Evolutionary conservation across 1,284 basidiomycete species (phyloP), one percentile per base, ranked within the genome.

Genomic region (Filobasidium uniguttulatum): DNA sequence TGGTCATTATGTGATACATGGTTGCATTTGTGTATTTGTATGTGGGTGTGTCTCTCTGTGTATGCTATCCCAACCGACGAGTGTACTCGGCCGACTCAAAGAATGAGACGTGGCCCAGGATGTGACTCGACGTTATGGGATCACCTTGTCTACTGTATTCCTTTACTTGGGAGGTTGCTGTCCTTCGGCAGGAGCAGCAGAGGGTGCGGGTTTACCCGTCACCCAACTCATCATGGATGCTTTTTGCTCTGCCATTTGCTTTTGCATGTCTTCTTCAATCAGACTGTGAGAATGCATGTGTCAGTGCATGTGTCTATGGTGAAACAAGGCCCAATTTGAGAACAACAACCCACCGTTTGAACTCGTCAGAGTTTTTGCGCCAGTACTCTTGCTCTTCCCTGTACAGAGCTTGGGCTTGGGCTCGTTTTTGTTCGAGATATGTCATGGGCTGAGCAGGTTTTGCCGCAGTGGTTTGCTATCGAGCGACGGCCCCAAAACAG

Each of bases 321-420:
- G n/a, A n/a, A 12, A 3, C 40, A 9, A 5, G 9, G 17, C 17
- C 15, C n/a, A 7, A 20, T 17, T 15, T n/a, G 15, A 10, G 4
- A 4, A 9, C 12, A 23, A 17, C n/a, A 4, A 62, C 66, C 54
- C 52, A 69, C 62, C 77, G 75, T 67, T 89, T 82, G 59, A 97
- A 80, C 56, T 83, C 78, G 40, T 77, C 83, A 61, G 81, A 83
- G 68, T 97, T 83, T 47, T 83, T 76, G 35, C 72, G 72, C 64
- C 93, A 82, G 69, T 89, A 94, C 56, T 85, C 83, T 63, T 85
- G 83, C 65, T 97, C 91, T 56, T 89, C 83, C 55, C 75, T 71
- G 68, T 94, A 97, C 46, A 79, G 77, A 52, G 74, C 71, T 64
- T 96, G 88, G 6, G 87, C 89, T 60, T 93, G 83, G 35, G 77